These are phyloP conservation scores for Lophium mytilinum DNA, from an alignment of 495 filamentous ascomycete genomes.

Conservation along the genomic window DNA sequence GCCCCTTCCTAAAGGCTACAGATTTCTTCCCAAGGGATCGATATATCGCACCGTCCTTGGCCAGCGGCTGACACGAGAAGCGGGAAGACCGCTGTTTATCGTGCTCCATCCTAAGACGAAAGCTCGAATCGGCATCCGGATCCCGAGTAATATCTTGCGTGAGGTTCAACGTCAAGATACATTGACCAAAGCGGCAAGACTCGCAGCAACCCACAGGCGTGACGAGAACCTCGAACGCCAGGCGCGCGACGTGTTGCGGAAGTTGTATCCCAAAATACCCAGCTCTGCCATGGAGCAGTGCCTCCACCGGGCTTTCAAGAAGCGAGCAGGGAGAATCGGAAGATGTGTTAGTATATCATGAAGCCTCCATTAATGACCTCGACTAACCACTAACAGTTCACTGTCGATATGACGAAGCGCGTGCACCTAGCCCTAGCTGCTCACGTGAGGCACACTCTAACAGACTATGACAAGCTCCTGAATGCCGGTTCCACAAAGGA, in stretches of 20 bases:
- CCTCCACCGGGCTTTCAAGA: slow-evolving; percentile 41
- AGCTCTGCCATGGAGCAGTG: slow-evolving; percentile 31
- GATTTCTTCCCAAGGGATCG: slow-evolving; percentile 45
- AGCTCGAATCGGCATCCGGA: slow-evolving; percentile 38
- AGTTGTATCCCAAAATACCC: slow-evolving; percentile 41
- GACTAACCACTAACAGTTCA: too few species aligned
- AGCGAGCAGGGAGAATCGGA: slow-evolving; percentile 45
- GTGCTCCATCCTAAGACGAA: slow-evolving; percentile 33
- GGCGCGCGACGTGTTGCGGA: slow-evolving; percentile 31
- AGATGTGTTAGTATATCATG: slow-evolving; percentile 9
- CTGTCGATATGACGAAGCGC: slow-evolving; percentile 32
- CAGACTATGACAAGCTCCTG: slow-evolving; percentile 40
- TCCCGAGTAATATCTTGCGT: slow-evolving; percentile 39
- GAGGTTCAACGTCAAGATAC: slow-evolving; percentile 29
- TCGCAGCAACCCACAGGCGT: slow-evolving; percentile 30
- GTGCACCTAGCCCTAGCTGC: slow-evolving; percentile 42
- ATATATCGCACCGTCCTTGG: slow-evolving; percentile 45
- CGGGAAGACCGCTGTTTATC: slow-evolving; percentile 34
- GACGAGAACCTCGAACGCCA: slow-evolving; percentile 35
- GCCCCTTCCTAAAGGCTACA: slow-evolving; percentile 31
- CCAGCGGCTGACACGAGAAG: slow-evolving; percentile 40
- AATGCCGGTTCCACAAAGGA: slow-evolving; percentile 53
- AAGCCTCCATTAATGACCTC: too few species aligned
- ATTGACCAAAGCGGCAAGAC: slow-evolving; percentile 23
- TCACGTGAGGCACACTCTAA: slow-evolving; percentile 44